Evolutionary conservation across 805 yeast genomes (phyloP).

Genomic region (Pichia paraexigua): DNA sequence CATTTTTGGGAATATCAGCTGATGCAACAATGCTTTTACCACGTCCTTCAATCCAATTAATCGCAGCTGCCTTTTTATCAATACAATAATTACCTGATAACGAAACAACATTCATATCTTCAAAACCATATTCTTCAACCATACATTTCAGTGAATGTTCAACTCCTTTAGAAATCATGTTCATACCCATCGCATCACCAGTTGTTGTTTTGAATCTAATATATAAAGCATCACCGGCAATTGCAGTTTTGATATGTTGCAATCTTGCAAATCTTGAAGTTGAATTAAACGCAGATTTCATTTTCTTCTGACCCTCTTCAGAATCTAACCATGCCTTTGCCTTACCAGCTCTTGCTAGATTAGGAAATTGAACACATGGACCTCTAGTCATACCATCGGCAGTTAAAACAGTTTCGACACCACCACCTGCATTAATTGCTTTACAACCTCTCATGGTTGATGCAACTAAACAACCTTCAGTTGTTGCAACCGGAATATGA

Average conservation of each 20-base stretch:
- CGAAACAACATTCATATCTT: constrained; percentile 87
- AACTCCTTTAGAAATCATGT: constrained; percentile 98
- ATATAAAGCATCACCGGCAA: constrained; percentile 85
- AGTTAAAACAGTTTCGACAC: constrained; percentile 84
- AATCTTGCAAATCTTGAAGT: constrained; percentile 96
- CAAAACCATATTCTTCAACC: constrained; percentile 85
- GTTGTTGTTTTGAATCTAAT: constrained; percentile 97
- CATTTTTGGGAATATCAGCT: constrained; percentile 77
- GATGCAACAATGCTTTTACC: constrained; percentile 98
- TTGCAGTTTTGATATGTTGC: constrained; percentile 82
- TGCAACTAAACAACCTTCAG: constrained; percentile 98
- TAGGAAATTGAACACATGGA: constrained; percentile 88
- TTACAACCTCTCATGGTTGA: constrained; percentile 99
- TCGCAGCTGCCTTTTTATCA: constrained; percentile 96
- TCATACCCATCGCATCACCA: constrained; percentile 99
- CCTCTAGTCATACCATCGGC: constrained; percentile 99
- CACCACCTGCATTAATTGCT: constrained; percentile 96
- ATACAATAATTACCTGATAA: constrained; percentile 97
- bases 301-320: constrained; percentile 76
- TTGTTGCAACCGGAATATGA: constrained; percentile 98
- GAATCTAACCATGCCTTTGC: constrained; percentile 95
- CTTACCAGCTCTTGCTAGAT: constrained; percentile 81
- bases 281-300: constrained; percentile 88
- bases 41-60: constrained; percentile 99
- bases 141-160: constrained; percentile 77